Conservation (phyloP, 2,329 filamentous ascomycete species). For the Aplosporella prunicola region DNA sequence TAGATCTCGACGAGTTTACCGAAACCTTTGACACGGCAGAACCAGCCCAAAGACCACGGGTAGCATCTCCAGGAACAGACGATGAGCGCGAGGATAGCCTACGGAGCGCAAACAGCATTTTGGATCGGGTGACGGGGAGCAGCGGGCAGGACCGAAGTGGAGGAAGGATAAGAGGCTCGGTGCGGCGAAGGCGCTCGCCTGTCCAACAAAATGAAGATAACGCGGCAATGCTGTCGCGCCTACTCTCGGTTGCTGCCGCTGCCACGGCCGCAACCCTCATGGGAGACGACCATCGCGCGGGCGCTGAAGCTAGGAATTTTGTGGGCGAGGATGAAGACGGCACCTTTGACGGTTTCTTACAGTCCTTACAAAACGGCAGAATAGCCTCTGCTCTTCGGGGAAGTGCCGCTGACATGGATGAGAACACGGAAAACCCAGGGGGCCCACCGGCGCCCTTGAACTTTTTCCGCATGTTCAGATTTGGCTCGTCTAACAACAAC, state of each 20-base stretch:
- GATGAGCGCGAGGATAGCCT: slow-evolving; percentile 1
- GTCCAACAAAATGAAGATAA: slow-evolving; percentile 50
- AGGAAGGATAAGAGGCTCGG: slow-evolving; percentile 33
- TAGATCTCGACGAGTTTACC: slow-evolving; percentile 29
- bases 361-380: slow-evolving; percentile 52
- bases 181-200: slow-evolving; percentile 45
- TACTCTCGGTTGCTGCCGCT: slow-evolving; percentile 54
- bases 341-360: slow-evolving; percentile 53
- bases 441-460: slow-evolving; percentile 49
- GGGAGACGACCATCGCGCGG: slow-evolving; percentile 47
- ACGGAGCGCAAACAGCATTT: slow-evolving; percentile 6
- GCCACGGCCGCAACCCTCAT: slow-evolving; percentile 57
- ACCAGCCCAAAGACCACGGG: neutral
- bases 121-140: slow-evolving; percentile 9
- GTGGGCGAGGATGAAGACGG: slow-evolving; percentile 50
- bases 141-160: slow-evolving; percentile 22
- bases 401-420: slow-evolving; percentile 31
- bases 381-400: slow-evolving; percentile 48
- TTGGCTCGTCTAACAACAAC: slow-evolving; percentile 42
- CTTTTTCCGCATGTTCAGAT: slow-evolving; percentile 60
- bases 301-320: slow-evolving; percentile 46
- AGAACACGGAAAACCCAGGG: slow-evolving; percentile 28
- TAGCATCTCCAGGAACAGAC: slow-evolving; percentile 1
- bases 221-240: slow-evolving; percentile 50
- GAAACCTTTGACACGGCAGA: slow-evolving; percentile 1